Evolutionary conservation across 306 rosid genomes (phyloP).

Genomic region (Begonia masoniana): DNA sequence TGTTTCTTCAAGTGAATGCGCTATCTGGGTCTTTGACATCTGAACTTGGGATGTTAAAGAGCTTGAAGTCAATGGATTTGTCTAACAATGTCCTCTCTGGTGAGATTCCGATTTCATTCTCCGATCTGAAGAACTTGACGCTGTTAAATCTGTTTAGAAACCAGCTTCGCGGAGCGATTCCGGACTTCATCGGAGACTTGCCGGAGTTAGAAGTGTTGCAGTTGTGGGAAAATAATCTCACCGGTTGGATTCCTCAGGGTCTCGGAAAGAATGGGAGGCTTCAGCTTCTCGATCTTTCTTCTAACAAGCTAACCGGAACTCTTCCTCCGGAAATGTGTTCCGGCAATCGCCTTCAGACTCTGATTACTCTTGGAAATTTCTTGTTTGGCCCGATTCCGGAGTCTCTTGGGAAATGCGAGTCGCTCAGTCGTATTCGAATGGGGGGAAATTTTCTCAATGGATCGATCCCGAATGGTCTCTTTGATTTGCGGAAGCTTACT

Average conservation of each 20-base stretch:
- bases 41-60: constrained; percentile 58
- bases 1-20: constrained; percentile 86
- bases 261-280: constrained; percentile 76
- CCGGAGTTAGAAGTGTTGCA: constrained; percentile 74
- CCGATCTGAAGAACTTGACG: constrained; percentile 53
- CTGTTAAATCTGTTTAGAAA: constrained; percentile 73
- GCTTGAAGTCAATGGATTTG: constrained; percentile 80
- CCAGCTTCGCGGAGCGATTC: constrained; percentile 85
- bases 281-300: constrained; percentile 53
- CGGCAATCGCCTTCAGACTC: constrained; percentile 61
- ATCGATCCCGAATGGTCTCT: constrained; percentile 72
- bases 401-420: constrained; percentile 53
- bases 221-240: constrained; percentile 93
- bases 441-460: constrained; percentile 83
- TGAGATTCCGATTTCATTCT: constrained; percentile 65
- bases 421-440: constrained; percentile 72
- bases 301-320: constrained; percentile 75
- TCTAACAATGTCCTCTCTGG: constrained; percentile 65
- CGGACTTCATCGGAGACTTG: constrained; percentile 63
- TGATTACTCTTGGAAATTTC: constrained; percentile 67
- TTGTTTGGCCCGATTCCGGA: constrained; percentile 84
- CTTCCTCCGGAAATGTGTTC: constrained; percentile 65
- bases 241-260: constrained; percentile 68
- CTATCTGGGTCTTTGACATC: constrained; percentile 56
- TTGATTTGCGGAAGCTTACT: constrained; percentile 48